Evolutionary conservation across 768 basidiomycete genomes (phyloP).

Genomic region (Gymnopilus junonius): DNA sequence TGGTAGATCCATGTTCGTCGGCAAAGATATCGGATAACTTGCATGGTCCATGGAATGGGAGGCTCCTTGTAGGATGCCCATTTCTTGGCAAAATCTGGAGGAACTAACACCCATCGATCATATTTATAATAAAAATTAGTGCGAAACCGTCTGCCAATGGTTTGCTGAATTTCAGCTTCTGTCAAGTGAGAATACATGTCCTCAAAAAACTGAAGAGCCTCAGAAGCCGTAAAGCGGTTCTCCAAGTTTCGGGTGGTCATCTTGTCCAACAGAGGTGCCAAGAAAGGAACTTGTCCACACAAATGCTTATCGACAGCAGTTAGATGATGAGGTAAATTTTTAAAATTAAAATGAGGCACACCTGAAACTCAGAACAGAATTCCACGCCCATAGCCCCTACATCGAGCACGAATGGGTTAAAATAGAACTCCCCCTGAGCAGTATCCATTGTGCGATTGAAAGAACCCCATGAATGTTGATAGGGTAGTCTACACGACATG

Average conservation of each 20-base stretch:
- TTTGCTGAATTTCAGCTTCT: not conserved
- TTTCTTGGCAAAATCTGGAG: constrained; percentile 12
- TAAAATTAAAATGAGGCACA: constrained; percentile 5
- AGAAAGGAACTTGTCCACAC: constrained; percentile 22
- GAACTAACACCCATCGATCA: constrained; percentile 22
- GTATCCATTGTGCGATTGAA: constrained; percentile 14
- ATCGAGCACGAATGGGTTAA: constrained; percentile 29
- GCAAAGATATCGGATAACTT: constrained; percentile 4
- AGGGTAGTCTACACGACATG: constrained; percentile 14
- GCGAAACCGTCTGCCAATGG: not conserved
- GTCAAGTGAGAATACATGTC: constrained; percentile 1
- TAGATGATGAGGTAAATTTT: not conserved
- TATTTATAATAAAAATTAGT: constrained; percentile 5
- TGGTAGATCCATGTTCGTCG: not conserved
- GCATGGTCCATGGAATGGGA: constrained; percentile 5
- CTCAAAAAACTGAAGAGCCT: constrained; percentile 31
- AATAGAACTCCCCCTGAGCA: constrained; percentile 26
- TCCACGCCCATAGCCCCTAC: constrained; percentile 20
- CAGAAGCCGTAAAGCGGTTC: constrained; percentile 26
- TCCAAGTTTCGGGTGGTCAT: constrained; percentile 28
- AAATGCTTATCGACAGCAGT: constrained; percentile 16
- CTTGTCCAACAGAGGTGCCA: constrained; percentile 31
- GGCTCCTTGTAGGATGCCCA: constrained; percentile 23
- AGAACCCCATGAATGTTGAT: not conserved
- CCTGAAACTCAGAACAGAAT: constrained; percentile 14